Evolutionary conservation across 192 early-diverging fungal genomes (phyloP), one percentile per base, ranked within the genome.

Genomic region (Coemansia sp.): DNA sequence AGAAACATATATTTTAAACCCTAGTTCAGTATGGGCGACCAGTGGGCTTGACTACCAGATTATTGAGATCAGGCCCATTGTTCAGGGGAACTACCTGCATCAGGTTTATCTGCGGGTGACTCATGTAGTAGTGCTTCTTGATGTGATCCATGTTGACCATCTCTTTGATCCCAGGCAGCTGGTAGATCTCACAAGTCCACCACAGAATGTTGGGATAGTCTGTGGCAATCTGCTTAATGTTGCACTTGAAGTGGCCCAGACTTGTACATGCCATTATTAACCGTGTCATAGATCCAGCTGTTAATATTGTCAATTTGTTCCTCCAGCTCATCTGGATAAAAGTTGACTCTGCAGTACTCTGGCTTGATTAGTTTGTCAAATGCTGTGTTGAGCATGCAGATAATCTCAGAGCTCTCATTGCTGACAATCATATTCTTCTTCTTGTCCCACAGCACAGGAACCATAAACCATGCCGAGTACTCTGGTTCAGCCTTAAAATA

Each of bases 241-340:
- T 97, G 81, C 93, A 93, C 80, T 98, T 98, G 84, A 98, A 98
- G 75, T 97, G 95, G 26, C 87, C 96, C 96, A 46, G 85, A 72
- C 69, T 95, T 94, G 84, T 96, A 96, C 5, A 97, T 94, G 21
- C 97, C 97, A 65, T 97, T 97, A 78, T 98, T 98, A 66, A 98
- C 86, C 0, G 85, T 86, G 69, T 96, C 88, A 69, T 98, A 98
- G 56, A 98, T 75, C 94, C 94, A 97, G 49, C 82, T 83, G 76
- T 98, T 98, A 23, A 90, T 60, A 10, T 78, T 85, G 66, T 98
- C 97, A 66, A 98, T 97, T 58, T 91, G 82, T 10, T 57, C 36
- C 20, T 78, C 80, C 60, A 95, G 83, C 28, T 86, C 59, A 44
- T 88, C 84, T 0, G 97, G 97, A 70, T 98, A 98, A 57, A 85